A percentile compares a stretch with the other conserved stretches of the same genome.
Conservation (phyloP, 2,329 filamentous ascomycete species). For the Xylaria sp. region DNA sequence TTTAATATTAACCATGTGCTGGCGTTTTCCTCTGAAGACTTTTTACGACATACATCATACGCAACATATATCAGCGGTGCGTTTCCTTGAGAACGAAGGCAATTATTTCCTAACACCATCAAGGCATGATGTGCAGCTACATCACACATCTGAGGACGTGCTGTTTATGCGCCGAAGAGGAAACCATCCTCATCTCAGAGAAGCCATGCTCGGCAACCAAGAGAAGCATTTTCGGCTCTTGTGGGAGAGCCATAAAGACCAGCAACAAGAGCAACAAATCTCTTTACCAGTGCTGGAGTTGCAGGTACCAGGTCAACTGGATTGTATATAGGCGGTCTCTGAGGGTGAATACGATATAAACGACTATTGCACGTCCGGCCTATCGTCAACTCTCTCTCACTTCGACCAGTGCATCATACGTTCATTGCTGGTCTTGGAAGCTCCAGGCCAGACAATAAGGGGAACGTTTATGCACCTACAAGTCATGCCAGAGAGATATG, state of each 20-base stretch:
- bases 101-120: slow-evolving; percentile 22
- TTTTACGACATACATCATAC: slow-evolving; percentile 31
- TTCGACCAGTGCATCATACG: slow-evolving; percentile 1
- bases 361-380: not conserved
- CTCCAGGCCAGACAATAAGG: not conserved
- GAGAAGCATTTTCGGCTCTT: slow-evolving; percentile 54
- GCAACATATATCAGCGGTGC: slow-evolving; percentile 33
- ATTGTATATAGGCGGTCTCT: slow-evolving; percentile 35
- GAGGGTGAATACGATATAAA: slow-evolving; percentile 30
- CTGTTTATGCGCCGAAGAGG: slow-evolving; percentile 51
- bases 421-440: not conserved
- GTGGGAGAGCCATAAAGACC: slow-evolving; percentile 50
- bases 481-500: not conserved
- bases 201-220: slow-evolving; percentile 50
- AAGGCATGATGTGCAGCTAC: slow-evolving; percentile 57
- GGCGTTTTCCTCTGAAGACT: not conserved
- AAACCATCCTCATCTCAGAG: slow-evolving; percentile 57
- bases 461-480: not conserved
- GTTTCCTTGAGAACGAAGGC: slow-evolving; percentile 6
- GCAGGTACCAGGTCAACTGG: slow-evolving; percentile 48
- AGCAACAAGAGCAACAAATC: slow-evolving; percentile 47
- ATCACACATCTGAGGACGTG: slow-evolving; percentile 54
- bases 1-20: slow-evolving; percentile 21
- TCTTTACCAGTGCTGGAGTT: slow-evolving; percentile 54
- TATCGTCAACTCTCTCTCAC: not conserved